These are phyloP conservation scores for Termitomyces sp. DNA, from an alignment of 768 basidiomycete genomes.

Conservation along the genomic window DNA sequence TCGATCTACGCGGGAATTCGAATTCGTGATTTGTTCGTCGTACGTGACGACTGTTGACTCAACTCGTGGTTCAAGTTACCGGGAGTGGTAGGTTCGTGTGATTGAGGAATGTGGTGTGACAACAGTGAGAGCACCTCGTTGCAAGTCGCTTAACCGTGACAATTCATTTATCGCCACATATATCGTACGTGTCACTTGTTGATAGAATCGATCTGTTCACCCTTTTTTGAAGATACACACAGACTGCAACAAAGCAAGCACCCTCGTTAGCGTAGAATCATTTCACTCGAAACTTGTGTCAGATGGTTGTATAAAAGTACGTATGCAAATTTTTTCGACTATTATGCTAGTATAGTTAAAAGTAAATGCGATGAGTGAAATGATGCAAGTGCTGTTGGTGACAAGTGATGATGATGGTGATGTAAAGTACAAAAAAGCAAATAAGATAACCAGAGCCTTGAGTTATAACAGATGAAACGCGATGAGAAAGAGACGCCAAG, in stretches of 20 bases:
- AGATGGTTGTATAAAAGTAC: background rate
- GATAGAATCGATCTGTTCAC: background rate
- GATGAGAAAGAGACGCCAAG: slow-evolving; percentile 4
- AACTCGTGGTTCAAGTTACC: background rate
- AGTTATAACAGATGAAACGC: slow-evolving; percentile 6
- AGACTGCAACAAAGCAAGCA: background rate
- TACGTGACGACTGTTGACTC: slow-evolving; percentile 3
- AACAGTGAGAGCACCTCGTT: background rate
- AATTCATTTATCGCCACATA: background rate
- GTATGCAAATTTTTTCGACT: background rate
- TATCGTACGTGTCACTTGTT: background rate
- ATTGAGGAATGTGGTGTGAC: background rate
- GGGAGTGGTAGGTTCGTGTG: background rate
- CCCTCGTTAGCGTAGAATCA: background rate
- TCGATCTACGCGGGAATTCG: background rate
- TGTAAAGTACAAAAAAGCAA: slow-evolving; percentile 4
- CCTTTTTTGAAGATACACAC: background rate
- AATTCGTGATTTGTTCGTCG: background rate
- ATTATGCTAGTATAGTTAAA: background rate
- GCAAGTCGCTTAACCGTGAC: background rate
- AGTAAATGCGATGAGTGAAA: slow-evolving; percentile 1
- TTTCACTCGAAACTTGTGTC: background rate
- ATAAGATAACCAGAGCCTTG: slow-evolving; percentile 6
- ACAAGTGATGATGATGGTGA: slow-evolving; percentile 5
- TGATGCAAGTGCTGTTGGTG: slow-evolving; percentile 6